Base-by-base conservation (phyloP, 495 filamentous ascomycete genomes). In the Hypoxylon crocopeplum region DNA sequence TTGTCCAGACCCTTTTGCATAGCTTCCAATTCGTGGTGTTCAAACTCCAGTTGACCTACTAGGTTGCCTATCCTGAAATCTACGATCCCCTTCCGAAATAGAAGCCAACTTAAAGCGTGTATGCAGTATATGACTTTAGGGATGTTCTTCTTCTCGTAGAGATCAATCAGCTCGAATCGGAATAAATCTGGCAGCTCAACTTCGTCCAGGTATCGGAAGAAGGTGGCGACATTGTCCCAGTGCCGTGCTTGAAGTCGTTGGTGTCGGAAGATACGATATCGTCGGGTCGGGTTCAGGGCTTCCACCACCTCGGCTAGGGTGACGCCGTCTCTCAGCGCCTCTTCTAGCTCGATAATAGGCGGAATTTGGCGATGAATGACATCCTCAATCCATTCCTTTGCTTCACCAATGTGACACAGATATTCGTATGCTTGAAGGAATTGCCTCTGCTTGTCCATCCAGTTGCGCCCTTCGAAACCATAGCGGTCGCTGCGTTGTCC, bases 141-240 rank as follows among this genome's bases (percentile, higher is more conserved):
- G 5, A 98, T 93, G 66, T 99, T 99, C 74, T 99, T 99, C 78
- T 98, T 99, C 72, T 99, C 96, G 77, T 99, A 99, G 27, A 99
- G 75, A 69, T 99, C 95, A 30, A 97, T 97, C 7, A 97, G 82
- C 73, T 99, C 95, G 73, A 99, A 99, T 57, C 93, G 85, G 72
- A 99, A 99, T n/a, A 99, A 83, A 53, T 99, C 95, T 1, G 95
- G 95, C 7, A 99, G 76, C 64, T 97, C 89, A n/a, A 97, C 83
- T 56, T 97, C 90, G 63, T 92, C 90, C 0, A 99, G 81, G 60
- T 93, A 97, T 39, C 87, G 84, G 75, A 98, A 98, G 73, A 99
- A 98, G 12, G 89, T 75, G 22, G 92, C 92, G 45, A 97, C 95
- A 64, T 99, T 99, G 75, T 99, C 93, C 1, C 93, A 97, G 69